These are phyloP conservation scores for Wickerhamiella parazyma DNA, from an alignment of 805 yeast species.

Conservation along the genomic window DNA sequence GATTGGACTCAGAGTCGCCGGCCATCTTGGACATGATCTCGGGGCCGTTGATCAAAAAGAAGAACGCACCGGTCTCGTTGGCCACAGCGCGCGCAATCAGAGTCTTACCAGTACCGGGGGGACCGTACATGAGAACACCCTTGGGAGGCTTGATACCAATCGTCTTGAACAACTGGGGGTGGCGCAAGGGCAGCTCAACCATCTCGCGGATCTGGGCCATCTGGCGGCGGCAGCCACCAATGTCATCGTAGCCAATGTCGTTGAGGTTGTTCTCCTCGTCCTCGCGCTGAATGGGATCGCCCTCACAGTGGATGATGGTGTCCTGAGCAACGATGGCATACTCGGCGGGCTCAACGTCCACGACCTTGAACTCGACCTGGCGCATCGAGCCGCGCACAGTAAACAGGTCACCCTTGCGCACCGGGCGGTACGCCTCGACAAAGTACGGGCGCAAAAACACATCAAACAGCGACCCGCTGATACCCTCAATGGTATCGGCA, in stretches of 20 bases:
- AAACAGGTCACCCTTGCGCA: conserved; percentile 92
- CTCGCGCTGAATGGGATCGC: conserved; percentile 96
- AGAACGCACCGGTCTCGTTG: conserved; percentile 97
- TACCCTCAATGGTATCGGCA: conserved; percentile 95
- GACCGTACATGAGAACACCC: conserved; percentile 89
- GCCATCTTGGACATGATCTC: conserved; percentile 99
- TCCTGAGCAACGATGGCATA: conserved; percentile 97
- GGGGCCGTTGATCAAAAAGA: conserved; percentile 96
- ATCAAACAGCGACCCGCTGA: conserved; percentile 92
- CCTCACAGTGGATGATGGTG: conserved; percentile 95
- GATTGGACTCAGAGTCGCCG: conserved; percentile 94
- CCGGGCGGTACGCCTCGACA: conserved; percentile 98
- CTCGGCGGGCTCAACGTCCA: conserved; percentile 95
- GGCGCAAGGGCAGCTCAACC: conserved; percentile 95
- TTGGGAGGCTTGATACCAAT: conserved; percentile 98
- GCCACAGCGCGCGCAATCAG: conserved; percentile 99
- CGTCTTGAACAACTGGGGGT: conserved; percentile 93
- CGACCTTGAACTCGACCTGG: conserved; percentile 97
- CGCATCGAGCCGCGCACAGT: conserved; percentile 98
- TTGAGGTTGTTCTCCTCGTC: conserved; percentile 94
- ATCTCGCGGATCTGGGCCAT: conserved; percentile 99
- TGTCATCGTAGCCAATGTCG: conserved; percentile 97
- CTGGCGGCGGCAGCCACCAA: conserved; percentile 98
- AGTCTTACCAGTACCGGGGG: conserved; percentile 99
- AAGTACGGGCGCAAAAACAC: conserved; percentile 95